Evolutionary conservation across 768 basidiomycete genomes (phyloP), one percentile per base, ranked within the genome.

Genomic region (Mycena amicta): DNA sequence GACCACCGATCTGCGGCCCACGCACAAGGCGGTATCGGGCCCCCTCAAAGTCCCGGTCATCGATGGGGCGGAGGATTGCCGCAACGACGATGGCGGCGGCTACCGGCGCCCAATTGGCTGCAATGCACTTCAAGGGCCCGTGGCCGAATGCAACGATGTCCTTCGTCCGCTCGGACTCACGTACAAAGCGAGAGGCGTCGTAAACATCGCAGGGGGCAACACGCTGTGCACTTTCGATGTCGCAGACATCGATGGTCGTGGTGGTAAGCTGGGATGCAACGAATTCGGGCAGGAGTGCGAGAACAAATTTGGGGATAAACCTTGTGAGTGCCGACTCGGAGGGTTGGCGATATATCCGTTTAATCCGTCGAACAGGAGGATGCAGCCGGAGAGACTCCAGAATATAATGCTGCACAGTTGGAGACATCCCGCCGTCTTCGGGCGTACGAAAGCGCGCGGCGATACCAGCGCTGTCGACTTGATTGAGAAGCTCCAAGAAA

Each of bases 301-400:
- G n/a, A n/a, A n/a, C n/a, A n/a, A n/a, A n/a, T n/a, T n/a, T n/a
- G n/a, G n/a, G n/a, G n/a, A n/a, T n/a, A n/a, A n/a, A n/a, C n/a
- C n/a, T n/a, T n/a, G n/a, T n/a, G n/a, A n/a, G n/a, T n/a, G n/a
- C n/a, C 29, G 40, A 62, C 39, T 5, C 40, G 28, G 11, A 27
- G 49, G 56, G 59, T 61, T 26, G 46, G 46, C 60, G 57, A 41
- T 23, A 45, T 23, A 23, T 23, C 26, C 79, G 77, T 20, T 72
- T 68, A 37, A 85, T 82, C 25, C 73, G 79, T 50, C 74, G 76
- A 2, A 80, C 81, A 0, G 84, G 83, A 2, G 84, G 83, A 64
- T 81, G 68, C 1, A 85, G 70, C 0, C 83, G 72, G 69, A 85
- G 74, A 5, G 73, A 68, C 64, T 85, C 83, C 23, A 64, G 61